Base-by-base conservation (phyloP, 495 filamentous ascomycete species). In the Letharia columbiana region DNA sequence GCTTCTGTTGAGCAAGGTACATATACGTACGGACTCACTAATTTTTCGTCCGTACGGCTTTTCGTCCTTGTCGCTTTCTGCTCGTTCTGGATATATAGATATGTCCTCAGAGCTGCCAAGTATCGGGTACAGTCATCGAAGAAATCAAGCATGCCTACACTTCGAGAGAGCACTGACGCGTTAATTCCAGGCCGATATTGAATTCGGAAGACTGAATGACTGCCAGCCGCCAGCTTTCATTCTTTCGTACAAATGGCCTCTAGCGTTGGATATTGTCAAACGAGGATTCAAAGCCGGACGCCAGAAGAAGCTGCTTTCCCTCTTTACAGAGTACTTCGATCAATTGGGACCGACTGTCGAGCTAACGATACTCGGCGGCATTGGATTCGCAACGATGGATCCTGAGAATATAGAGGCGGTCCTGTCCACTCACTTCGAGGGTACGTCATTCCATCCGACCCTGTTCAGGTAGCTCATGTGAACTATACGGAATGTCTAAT, bases 231-330 rank as follows among this genome's bases (percentile, higher is more conserved):
- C 70, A 23, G 6, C 60, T 18, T 54, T 39, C 18, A 68, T 49
- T 23, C 52, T 76, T 18, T 69, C 73, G 3, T 73, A 73, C 60
- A 73, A 71, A 66, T 76, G 72, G 75, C 75, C 75, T 49, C 60
- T 76, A 0, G 72, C 66, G 17, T 40, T 77, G 10, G 75, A 77
- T 65, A 15, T 77, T 23, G 64, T 77, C 39, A 70, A 74, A 35
- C 40, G 52, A 18, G 71, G 72, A 31, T 73, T 69, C 61, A 58
- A 73, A 28, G 72, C 70, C 18, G n/a, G 63, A 17, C 52, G 62
- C 41, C 58, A 66, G 33, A 40, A 67, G 44, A 62, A 66, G 28
- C 47, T 72, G 12, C 62, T 72, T 13, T 65, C 69, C 44, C 75
- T 73, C 47, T 67, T 69, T 41, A 63, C 58, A 13, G 42, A 45